These are phyloP conservation scores for Phytophthora pistaciae DNA, from an alignment of 352 stramenopile genomes.

Conservation along the genomic window DNA sequence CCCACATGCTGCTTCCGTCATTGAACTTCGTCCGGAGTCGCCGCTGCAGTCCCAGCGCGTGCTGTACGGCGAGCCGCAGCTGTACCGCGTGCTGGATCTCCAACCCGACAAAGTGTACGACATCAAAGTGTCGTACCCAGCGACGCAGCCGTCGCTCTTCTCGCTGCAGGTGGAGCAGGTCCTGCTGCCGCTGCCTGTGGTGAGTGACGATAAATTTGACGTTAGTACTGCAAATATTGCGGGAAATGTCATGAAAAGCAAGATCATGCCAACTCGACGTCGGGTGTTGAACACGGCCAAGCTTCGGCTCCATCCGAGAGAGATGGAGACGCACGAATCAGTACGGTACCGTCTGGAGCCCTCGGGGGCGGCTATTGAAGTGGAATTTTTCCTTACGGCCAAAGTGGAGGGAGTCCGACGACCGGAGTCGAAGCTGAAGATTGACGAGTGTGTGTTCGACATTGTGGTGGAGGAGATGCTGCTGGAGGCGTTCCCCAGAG, in stretches of 20 bases:
- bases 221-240: slow-evolving; percentile 24
- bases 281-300: slow-evolving; percentile 75
- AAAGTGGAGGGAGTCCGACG: slow-evolving; percentile 63
- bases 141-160: slow-evolving; percentile 66
- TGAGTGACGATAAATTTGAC: slow-evolving; percentile 12
- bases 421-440: slow-evolving; percentile 33
- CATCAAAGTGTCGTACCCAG: slow-evolving; percentile 83
- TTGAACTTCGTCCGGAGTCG: slow-evolving; percentile 56
- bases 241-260: slow-evolving; percentile 24
- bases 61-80: slow-evolving; percentile 50
- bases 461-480: slow-evolving; percentile 82
- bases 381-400: slow-evolving; percentile 59
- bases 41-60: slow-evolving; percentile 47
- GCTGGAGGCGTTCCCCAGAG: slow-evolving; percentile 54
- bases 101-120: slow-evolving; percentile 63
- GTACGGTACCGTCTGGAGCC: slow-evolving; percentile 43
- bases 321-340: slow-evolving; percentile 44
- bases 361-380: slow-evolving; percentile 20
- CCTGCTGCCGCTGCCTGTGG: slow-evolving; percentile 32
- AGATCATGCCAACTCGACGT: slow-evolving; percentile 35
- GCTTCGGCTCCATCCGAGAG: slow-evolving; percentile 56
- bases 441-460: slow-evolving; percentile 70
- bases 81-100: slow-evolving; percentile 66
- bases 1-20: not conserved
- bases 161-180: slow-evolving; percentile 55